A percentile compares a stretch with the other conserved stretches of the same genome.
phyloP scores from a whole-genome alignment of 176 grass and related monocot species.

The Canna indica region DNA sequence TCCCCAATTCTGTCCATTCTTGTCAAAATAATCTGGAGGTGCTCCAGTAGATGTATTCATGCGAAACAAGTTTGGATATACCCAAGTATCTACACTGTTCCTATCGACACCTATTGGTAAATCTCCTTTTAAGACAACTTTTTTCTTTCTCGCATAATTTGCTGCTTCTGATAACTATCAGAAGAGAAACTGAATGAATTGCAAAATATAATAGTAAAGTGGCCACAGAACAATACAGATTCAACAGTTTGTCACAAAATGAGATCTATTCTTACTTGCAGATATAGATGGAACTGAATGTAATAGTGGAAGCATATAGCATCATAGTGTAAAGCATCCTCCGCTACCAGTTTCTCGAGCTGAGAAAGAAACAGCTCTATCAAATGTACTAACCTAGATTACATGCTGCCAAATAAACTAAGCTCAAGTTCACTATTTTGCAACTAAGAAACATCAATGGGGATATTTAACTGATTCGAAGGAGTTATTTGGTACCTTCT shows the following conservation, averaged over 20 bases:
- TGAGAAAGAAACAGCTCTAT: conserved; percentile 30
- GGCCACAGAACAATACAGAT: neutral
- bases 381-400: conserved; percentile 19
- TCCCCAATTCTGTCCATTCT: conserved; percentile 99
- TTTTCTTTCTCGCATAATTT: conserved; percentile 80
- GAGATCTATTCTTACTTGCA: conserved; percentile 66
- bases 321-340: conserved; percentile 72
- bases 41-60: conserved; percentile 97
- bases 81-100: conserved; percentile 99
- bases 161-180: conserved; percentile 80
- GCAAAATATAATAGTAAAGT: neutral
- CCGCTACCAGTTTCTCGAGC: conserved; percentile 74
- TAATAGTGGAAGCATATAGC: conserved; percentile 93
- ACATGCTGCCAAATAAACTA: conserved; percentile 6
- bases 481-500: conserved; percentile 57
- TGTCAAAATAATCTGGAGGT: conserved; percentile 98
- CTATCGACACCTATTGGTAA: conserved; percentile 98
- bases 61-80: conserved; percentile 86
- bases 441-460: conserved; percentile 11
- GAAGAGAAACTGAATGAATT: neutral
- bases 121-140: conserved; percentile 96
- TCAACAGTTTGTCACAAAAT: neutral
- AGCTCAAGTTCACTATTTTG: conserved; percentile 12
- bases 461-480: neutral
- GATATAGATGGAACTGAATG: conserved; percentile 94